Evolutionary conservation across 371 early-diverging fungal genomes (phyloP), one percentile per base, ranked within the genome.

Genomic region (Gilbertella persicaria): DNA sequence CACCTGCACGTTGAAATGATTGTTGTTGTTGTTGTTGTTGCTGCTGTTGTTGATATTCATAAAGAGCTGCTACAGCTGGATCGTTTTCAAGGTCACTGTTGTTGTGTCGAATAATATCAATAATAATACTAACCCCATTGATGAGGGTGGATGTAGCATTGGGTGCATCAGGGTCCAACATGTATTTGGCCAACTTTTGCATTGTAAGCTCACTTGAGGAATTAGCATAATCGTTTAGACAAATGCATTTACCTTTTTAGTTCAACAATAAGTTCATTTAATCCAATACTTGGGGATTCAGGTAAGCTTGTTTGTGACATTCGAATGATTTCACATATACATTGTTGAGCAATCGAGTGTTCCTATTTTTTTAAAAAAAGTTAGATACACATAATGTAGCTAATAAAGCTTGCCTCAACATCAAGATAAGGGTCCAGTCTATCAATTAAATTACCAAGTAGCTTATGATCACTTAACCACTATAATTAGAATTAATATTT

Each of bases 81-180:
- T 63, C 69, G 5, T 24, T 58, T 58, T 69, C 71, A 40, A 62
- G 55, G 60, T 55, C 73, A 41, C 54, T 72, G 80, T 92, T 93
- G 60, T 93, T 93, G 51, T 93, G 83, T 45, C 96, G 84, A 66
- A 97, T 94, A n/a, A 97, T 80, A 73, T 97, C 96, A 58, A 97
- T 92, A 54, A 97, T 88, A 46, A 97, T 92, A 41, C 86, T 89
- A 40, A 93, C 91, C 48, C 93, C 94, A 66, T 93, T 92, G 50
- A 87, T 88, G 23, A 97, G 76, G 9, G 91, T 85, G 7, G 91
- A 92, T 0, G 91, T 82, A 29, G 88, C 79, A 62, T 88, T 77
- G 14, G 92, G 89, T 4, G 88, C 89, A 1, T 64, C 55, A 43
- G 80, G 69, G 69, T 93, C 89, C 40, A 95, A 84, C 96, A 95